A percentile compares a stretch with the other conserved stretches of the same genome.
Evolutionary conservation across 768 basidiomycete species (phyloP).

Genomic region (Leccinum ochraceum): DNA sequence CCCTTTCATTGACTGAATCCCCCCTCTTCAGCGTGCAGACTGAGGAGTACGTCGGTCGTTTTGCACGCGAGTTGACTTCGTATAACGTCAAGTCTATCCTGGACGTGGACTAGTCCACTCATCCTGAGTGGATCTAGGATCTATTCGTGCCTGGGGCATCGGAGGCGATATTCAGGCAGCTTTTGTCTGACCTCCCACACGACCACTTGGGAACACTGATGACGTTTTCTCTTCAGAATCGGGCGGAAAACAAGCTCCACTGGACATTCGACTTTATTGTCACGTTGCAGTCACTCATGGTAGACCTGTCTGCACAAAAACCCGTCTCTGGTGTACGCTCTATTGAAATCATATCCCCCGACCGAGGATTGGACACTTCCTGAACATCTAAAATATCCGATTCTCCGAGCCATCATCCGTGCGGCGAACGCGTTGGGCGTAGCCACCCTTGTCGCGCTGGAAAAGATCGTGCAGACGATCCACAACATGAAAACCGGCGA

Average conservation of each 20-base stretch:
- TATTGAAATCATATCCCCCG: constrained; percentile 51
- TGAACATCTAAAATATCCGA: constrained; percentile 33
- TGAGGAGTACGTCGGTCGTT: constrained; percentile 48
- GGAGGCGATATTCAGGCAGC: constrained; percentile 19
- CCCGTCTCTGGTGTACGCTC: constrained; percentile 54
- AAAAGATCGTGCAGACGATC: constrained; percentile 52
- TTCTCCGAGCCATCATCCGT: constrained; percentile 51
- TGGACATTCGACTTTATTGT: constrained; percentile 47
- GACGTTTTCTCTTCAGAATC: constrained; percentile 41
- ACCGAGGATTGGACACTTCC: constrained; percentile 37
- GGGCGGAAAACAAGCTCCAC: constrained; percentile 56
- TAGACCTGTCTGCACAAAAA: constrained; percentile 44
- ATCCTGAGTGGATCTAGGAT: constrained; percentile 34
- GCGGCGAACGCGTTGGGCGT: constrained; percentile 56
- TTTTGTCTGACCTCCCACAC: constrained; percentile 23
- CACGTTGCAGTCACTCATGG: constrained; percentile 25
- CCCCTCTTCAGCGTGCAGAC: constrained; percentile 43
- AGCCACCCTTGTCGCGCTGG: constrained; percentile 57
- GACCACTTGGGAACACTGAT: constrained; percentile 23
- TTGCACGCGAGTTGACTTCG: constrained; percentile 42
- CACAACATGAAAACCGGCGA: constrained; percentile 38
- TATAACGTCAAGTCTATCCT: constrained; percentile 44
- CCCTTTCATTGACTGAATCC: neutral
- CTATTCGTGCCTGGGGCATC: constrained; percentile 31
- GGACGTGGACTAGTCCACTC: constrained; percentile 42